Percentiles rank a stretch among this genome's conserved stretches.
phyloP scores from a whole-genome alignment of 768 basidiomycete species.

The Tephrocybe sp. region DNA sequence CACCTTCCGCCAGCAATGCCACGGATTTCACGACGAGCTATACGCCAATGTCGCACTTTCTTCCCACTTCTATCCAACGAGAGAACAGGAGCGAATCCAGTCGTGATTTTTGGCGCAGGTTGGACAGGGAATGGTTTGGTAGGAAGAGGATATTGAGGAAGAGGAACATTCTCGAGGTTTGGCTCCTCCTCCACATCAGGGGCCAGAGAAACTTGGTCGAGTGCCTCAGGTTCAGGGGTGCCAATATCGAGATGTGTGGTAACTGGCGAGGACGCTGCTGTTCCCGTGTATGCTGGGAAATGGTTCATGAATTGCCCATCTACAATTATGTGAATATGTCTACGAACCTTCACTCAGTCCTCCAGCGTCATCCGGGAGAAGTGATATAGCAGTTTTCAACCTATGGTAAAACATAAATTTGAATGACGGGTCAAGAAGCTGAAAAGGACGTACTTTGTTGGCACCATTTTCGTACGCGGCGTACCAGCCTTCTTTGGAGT shows the following conservation, averaged over 20 bases:
- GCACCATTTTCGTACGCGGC: slow-evolving; percentile 35
- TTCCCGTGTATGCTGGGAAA: slow-evolving; percentile 56
- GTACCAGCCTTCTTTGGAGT: slow-evolving; percentile 40
- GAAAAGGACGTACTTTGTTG: slow-evolving; percentile 29
- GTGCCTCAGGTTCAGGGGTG: slow-evolving; percentile 31
- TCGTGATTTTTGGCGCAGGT: slow-evolving; percentile 71
- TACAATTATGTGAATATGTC: background rate
- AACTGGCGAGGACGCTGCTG: slow-evolving; percentile 72
- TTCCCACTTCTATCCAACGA: slow-evolving; percentile 65
- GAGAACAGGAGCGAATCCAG: slow-evolving; percentile 67
- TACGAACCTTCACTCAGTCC: slow-evolving; percentile 61
- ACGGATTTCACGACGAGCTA: slow-evolving; percentile 73
- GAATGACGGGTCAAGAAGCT: slow-evolving; percentile 6
- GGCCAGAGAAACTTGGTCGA: slow-evolving; percentile 27
- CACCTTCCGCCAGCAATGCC: slow-evolving; percentile 85
- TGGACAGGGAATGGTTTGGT: slow-evolving; percentile 85
- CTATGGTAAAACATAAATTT: slow-evolving; percentile 14
- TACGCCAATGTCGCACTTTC: slow-evolving; percentile 71
- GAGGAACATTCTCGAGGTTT: slow-evolving; percentile 57
- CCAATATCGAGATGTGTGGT: slow-evolving; percentile 46
- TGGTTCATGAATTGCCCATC: slow-evolving; percentile 3
- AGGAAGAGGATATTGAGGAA: slow-evolving; percentile 77
- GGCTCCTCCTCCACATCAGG: slow-evolving; percentile 38
- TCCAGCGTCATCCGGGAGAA: slow-evolving; percentile 49
- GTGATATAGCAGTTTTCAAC: slow-evolving; percentile 28